Evolutionary conservation across 2,329 filamentous ascomycete genomes (phyloP), one percentile per base, ranked within the genome.

Genomic region (Monosporascus sp.): DNA sequence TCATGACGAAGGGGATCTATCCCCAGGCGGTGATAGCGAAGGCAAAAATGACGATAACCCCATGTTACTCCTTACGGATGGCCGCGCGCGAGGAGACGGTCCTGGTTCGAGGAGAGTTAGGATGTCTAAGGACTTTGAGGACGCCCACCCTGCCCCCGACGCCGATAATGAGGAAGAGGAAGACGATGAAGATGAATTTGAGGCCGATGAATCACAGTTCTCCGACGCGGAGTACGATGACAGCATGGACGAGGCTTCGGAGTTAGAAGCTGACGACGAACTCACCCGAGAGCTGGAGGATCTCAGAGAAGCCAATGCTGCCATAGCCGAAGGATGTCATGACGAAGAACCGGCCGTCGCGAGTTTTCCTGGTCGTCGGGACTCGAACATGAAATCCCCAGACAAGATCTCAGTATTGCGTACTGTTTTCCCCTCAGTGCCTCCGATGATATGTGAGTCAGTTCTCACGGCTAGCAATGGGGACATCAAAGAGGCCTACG

Each of bases 201-300:
- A 48, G 6, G n/a, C n/a, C 26, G 41, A 48, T 19, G 43, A 31
- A 7, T 1, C 20, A 24, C 45, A 49, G 26, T 45, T 27, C 37
- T 31, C 19, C n/a, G 40, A 35, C n/a, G 31, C 22, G 7, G 51
- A 55, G 7, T 40, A 53, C 11, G 19, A 46, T 8, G 43, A 19
- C 8, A 41, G 52, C n/a, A 41, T 43, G 22, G 50, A 49, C 19
- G 49, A 22, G 16, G 37, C 52, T 27, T 24, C 51, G 31, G 53
- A 51, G 24, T 52, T 52, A 3, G 54, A 56, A 5, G 41, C 53
- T n/a, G 65, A 63, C 17, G 71, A 70, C 20, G 71, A 76, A 51
- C 55, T 76, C 3, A 64, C 65, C 14, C 69, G 76, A 26, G 76
- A 79, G 52, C 65, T 78, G n/a, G 66, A 73, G 46, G 70, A 72